A percentile compares a stretch with the other conserved stretches of the same genome.
Evolutionary conservation across 192 early-diverging fungal genomes (phyloP).

Genomic region (Diversispora eburnea): DNA sequence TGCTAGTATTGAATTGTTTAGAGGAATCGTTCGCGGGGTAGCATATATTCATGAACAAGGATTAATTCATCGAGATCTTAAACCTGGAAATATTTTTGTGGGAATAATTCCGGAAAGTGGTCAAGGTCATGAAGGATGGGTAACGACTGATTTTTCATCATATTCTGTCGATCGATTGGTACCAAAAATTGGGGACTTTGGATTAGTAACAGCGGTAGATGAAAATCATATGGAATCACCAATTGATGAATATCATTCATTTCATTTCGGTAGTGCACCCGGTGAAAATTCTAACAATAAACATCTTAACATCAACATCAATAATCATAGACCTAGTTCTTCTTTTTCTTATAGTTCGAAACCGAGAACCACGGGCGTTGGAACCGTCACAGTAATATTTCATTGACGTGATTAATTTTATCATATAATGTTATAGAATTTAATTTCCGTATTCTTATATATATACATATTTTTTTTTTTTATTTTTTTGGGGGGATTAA

Average conservation of each 20-base stretch:
- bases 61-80: constrained; percentile 70
- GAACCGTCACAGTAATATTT: constrained; percentile 61
- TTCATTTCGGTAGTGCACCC: not conserved
- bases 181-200: constrained; percentile 96
- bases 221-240: constrained; percentile 25
- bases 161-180: constrained; percentile 41
- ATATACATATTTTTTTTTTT: not conserved
- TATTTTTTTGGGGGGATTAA: not conserved
- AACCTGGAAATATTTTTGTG: constrained; percentile 64
- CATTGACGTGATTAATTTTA: not conserved
- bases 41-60: constrained; percentile 63
- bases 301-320: not conserved
- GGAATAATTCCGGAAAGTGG: not conserved
- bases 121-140: not conserved
- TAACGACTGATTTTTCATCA: not conserved
- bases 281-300: not conserved
- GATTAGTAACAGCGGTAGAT: constrained; percentile 72
- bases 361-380: constrained; percentile 61
- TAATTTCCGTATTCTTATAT: not conserved
- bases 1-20: constrained; percentile 10
- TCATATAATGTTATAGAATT: not conserved
- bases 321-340: not conserved
- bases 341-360: constrained; percentile 25
- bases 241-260: not conserved
- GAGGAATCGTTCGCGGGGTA: constrained; percentile 64